A percentile compares a stretch with the other conserved stretches of the same genome.
These are phyloP conservation scores for Telfairia occidentalis DNA, from an alignment of 331 rosid species.

Conservation along the genomic window DNA sequence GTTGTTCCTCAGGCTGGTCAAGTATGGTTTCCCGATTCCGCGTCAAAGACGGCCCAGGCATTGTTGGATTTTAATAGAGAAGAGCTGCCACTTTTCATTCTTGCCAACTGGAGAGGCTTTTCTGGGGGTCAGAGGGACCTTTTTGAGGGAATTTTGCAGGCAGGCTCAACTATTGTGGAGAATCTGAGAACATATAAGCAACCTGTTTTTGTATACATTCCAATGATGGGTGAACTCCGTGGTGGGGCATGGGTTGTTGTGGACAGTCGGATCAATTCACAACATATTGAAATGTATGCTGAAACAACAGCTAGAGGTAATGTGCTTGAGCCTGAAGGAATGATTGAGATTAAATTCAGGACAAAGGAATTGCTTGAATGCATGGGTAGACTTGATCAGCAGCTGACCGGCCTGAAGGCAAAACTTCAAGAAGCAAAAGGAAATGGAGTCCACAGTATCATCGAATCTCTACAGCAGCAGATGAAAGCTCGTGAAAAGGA, in stretches of 20 bases:
- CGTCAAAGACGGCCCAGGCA: constrained; percentile 91
- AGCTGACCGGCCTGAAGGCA: constrained; percentile 57
- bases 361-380: constrained; percentile 77
- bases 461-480: constrained; percentile 71
- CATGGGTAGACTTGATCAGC: constrained; percentile 91
- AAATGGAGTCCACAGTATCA: constrained; percentile 21
- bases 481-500: constrained; percentile 78
- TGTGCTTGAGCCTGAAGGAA: constrained; percentile 98
- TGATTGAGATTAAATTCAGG: constrained; percentile 96
- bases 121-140: constrained; percentile 99
- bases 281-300: constrained; percentile 94
- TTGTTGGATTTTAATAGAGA: constrained; percentile 87
- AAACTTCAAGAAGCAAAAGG: constrained; percentile 74
- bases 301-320: constrained; percentile 89
- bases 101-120: constrained; percentile 98
- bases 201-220: constrained; percentile 89
- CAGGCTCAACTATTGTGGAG: constrained; percentile 95
- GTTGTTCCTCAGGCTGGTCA: constrained; percentile 99
- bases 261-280: constrained; percentile 81
- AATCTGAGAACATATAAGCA: constrained; percentile 95
- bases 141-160: constrained; percentile 98
- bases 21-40: constrained; percentile 99
- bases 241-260: constrained; percentile 99
- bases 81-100: constrained; percentile 93
- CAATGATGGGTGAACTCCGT: constrained; percentile 98